These are phyloP conservation scores for Alternaria dauci DNA, from an alignment of 2,329 filamentous ascomycete genomes.

Conservation along the genomic window DNA sequence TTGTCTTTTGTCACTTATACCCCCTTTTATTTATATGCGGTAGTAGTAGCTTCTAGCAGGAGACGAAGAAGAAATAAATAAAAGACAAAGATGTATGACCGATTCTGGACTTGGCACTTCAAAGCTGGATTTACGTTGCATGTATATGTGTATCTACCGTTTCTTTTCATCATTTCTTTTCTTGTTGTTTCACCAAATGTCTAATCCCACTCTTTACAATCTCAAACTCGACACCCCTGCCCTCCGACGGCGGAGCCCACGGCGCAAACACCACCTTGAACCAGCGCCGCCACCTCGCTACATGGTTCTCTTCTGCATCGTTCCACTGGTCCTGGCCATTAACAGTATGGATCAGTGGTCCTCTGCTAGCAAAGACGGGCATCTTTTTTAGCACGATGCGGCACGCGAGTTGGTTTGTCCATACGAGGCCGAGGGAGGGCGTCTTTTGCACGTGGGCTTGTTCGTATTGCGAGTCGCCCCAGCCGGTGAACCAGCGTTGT, in stretches of 20 bases:
- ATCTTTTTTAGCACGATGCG: constrained; percentile 82
- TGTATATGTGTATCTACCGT: too few relatives aligned
- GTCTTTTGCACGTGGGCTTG: constrained; percentile 68
- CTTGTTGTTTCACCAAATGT: constrained; percentile 33
- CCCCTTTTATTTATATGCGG: constrained; percentile 19
- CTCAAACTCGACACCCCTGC: constrained; percentile 73
- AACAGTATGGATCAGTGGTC: constrained; percentile 35
- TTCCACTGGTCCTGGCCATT: constrained; percentile 51
- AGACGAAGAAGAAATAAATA: background rate
- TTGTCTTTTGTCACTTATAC: constrained; percentile 23
- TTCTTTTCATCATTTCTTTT: background rate
- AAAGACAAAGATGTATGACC: background rate
- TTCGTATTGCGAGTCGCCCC: constrained; percentile 71
- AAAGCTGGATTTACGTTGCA: too few relatives aligned
- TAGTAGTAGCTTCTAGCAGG: background rate
- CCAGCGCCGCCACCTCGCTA: constrained; percentile 73
- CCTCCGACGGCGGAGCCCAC: constrained; percentile 68
- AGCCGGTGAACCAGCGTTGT: constrained; percentile 93
- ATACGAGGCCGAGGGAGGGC: constrained; percentile 85
- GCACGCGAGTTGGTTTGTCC: constrained; percentile 87
- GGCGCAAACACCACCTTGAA: constrained; percentile 91
- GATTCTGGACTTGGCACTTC: too few relatives aligned
- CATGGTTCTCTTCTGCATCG: constrained; percentile 52
- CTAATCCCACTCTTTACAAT: constrained; percentile 57
- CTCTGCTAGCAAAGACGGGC: constrained; percentile 57